Conservation (phyloP, 2,329 filamentous ascomycete species). For the Fusarium virguliforme region DNA sequence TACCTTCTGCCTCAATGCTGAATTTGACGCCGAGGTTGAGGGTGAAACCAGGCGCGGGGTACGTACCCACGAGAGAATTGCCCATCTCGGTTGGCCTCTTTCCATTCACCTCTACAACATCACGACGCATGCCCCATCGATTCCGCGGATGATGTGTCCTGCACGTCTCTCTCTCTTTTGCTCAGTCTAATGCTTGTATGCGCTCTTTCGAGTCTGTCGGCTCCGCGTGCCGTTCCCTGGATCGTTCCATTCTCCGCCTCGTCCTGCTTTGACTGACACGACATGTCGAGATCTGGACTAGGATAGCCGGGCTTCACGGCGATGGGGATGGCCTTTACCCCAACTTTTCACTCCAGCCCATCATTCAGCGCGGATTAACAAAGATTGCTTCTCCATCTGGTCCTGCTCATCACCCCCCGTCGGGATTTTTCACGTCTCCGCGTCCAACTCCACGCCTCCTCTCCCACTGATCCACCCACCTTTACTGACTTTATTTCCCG, state of each 20-base stretch:
- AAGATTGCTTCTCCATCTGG: neutral
- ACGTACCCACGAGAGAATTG: conserved; percentile 9
- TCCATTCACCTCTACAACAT: neutral
- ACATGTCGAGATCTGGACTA: neutral
- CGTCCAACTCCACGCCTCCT: conserved; percentile 14
- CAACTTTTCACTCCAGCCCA: conserved; percentile 1
- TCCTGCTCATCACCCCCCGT: neutral
- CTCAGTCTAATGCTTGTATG: neutral
- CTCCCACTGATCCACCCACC: conserved; percentile 5
- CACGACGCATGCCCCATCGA: conserved; percentile 7
- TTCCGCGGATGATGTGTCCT: conserved; percentile 3
- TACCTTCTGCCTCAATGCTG: neutral
- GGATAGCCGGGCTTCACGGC: conserved; percentile 2
- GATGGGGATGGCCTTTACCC: neutral
- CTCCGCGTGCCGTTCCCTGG: neutral
- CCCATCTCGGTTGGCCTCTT: neutral
- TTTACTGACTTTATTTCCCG: conserved; percentile 17
- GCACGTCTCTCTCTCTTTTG: neutral
- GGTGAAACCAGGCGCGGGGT: conserved; percentile 3
- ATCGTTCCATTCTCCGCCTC: conserved; percentile 10
- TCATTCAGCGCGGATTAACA: neutral
- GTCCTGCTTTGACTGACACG: conserved; percentile 10
- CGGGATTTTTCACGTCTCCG: neutral
- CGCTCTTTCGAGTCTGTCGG: neutral
- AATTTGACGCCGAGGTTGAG: neutral